phyloP scores from a whole-genome alignment of 192 early-diverging fungal species.

The Globomyces pollinis-pini region DNA sequence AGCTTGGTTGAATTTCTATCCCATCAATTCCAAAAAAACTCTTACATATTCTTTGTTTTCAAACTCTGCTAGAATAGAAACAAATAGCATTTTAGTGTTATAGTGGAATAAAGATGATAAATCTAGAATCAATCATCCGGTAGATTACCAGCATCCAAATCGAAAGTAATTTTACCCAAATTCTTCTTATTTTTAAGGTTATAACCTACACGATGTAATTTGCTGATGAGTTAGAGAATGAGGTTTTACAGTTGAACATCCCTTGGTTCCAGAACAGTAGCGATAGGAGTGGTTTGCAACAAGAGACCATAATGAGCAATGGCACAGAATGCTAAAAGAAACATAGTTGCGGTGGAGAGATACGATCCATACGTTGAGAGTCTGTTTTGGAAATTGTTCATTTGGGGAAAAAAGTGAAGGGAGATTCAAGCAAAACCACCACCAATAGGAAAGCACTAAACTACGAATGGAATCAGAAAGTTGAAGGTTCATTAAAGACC shows the following conservation, averaged over 20 bases:
- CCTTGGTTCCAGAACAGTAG: background rate
- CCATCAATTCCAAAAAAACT: constrained; percentile 44
- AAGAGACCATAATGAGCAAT: no score
- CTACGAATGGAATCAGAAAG: no score
- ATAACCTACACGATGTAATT: no score
- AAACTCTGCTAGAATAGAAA: constrained; percentile 71
- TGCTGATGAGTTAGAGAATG: no score
- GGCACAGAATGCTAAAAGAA: background rate
- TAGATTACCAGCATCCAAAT: constrained; percentile 44
- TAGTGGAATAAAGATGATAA: constrained; percentile 73
- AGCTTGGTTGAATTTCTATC: constrained; percentile 64
- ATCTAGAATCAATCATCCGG: no score
- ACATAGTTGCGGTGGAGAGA: constrained; percentile 1
- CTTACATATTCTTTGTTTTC: constrained; percentile 54
- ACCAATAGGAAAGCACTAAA: no score
- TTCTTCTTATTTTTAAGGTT: background rate
- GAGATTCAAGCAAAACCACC: no score
- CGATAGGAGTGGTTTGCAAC: no score
- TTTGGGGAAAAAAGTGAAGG: no score
- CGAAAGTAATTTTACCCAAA: constrained; percentile 7
- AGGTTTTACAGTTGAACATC: no score
- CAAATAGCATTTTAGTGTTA: constrained; percentile 88
- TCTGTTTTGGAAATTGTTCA: constrained; percentile 8
- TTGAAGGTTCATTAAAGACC: no score
- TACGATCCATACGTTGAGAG: background rate